Percentiles rank a stretch among this genome's conserved stretches.
Evolutionary conservation across 129 eudicot species (phyloP).

Genomic region (Oenanthe sinensis): DNA sequence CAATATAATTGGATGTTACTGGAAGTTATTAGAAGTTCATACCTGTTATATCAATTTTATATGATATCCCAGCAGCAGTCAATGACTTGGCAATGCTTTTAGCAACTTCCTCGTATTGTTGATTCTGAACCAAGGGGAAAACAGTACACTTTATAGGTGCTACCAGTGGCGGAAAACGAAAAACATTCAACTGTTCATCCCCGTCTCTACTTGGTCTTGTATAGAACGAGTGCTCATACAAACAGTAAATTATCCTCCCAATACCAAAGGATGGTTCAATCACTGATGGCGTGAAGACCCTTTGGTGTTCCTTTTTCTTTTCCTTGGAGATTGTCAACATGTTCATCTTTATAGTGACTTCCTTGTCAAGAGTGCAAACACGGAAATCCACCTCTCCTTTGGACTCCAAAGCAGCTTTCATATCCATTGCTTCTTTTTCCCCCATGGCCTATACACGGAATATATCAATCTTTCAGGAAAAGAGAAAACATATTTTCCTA

Average conservation of each 20-base stretch:
- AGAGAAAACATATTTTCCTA: background rate
- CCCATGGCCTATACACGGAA: slow-evolving; percentile 38
- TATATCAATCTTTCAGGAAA: background rate
- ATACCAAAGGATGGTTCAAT: slow-evolving; percentile 69
- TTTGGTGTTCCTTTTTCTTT: slow-evolving; percentile 54
- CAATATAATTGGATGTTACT: background rate
- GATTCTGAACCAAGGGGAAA: slow-evolving; percentile 55
- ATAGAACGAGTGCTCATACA: slow-evolving; percentile 60
- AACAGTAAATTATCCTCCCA: slow-evolving; percentile 60
- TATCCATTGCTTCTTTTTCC: slow-evolving; percentile 60
- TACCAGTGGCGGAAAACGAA: slow-evolving; percentile 53
- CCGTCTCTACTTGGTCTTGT: slow-evolving; percentile 55
- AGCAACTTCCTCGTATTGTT: slow-evolving; percentile 54
- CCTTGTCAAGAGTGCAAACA: slow-evolving; percentile 50
- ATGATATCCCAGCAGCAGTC: slow-evolving; percentile 49
- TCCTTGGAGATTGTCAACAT: slow-evolving; percentile 59
- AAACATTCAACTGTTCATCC: slow-evolving; percentile 48
- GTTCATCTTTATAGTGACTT: slow-evolving; percentile 42
- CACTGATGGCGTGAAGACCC: slow-evolving; percentile 58
- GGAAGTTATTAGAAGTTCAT: background rate
- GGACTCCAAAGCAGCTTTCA: slow-evolving; percentile 51
- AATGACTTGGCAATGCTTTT: slow-evolving; percentile 43
- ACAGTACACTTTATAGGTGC: slow-evolving; percentile 70
- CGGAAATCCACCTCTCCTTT: slow-evolving; percentile 52
- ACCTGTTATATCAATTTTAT: slow-evolving; percentile 64